phyloP scores from a whole-genome alignment of 2,329 filamentous ascomycete species.

The Diaporthe capsici region DNA sequence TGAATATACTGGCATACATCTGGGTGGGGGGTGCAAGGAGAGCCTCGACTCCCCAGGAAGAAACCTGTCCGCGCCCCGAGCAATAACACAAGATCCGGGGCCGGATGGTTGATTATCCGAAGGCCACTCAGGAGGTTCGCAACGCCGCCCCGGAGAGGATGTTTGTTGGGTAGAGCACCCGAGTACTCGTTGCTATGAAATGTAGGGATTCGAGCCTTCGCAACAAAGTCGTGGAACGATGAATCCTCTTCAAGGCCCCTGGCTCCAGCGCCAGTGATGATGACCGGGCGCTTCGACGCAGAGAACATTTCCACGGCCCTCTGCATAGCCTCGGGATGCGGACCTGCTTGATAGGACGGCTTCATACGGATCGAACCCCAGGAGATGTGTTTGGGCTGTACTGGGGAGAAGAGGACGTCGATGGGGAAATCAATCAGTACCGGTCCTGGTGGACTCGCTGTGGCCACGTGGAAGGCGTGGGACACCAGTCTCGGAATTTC shows the following conservation, averaged over 20 bases:
- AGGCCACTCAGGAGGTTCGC: not conserved
- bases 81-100: conserved; percentile 27
- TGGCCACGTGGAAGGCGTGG: conserved; percentile 56
- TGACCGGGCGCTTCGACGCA: conserved; percentile 16
- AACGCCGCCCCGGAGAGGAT: conserved; percentile 14
- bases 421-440: conserved; percentile 56
- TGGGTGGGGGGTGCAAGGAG: conserved; percentile 3
- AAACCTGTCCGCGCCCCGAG: conserved; percentile 26
- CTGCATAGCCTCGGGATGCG: conserved; percentile 49
- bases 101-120: not conserved
- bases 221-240: conserved; percentile 2
- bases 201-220: not conserved
- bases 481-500: conserved; percentile 61
- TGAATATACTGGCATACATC: conserved; percentile 25
- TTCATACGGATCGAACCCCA: conserved; percentile 57
- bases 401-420: conserved; percentile 56
- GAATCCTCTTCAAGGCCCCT: conserved; percentile 1
- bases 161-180: conserved; percentile 17
- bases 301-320: conserved; percentile 47
- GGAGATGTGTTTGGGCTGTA: conserved; percentile 52
- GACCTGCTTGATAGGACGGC: conserved; percentile 51
- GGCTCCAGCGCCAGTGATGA: conserved; percentile 29
- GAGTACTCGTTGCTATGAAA: conserved; percentile 32
- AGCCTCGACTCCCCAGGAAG: conserved; percentile 30
- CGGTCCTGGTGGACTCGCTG: conserved; percentile 56